Evolutionary conservation across 148 eudicot genomes (phyloP), one percentile per base, ranked within the genome.

Genomic region (Arctostaphylos glauca): DNA sequence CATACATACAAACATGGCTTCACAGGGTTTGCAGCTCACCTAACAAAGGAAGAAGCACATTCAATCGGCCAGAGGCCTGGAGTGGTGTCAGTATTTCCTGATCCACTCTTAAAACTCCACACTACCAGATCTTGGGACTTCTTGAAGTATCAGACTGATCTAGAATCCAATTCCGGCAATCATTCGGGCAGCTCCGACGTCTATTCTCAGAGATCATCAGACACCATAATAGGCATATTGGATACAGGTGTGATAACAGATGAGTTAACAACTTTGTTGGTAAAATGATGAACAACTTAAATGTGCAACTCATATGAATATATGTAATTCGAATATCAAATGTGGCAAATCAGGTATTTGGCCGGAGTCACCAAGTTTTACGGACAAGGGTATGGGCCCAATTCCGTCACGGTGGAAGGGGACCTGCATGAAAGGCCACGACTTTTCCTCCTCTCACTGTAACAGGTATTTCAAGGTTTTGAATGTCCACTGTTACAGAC

Each of bases 61-160:
- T 77, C 87, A 14, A 72, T 94, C 52, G 86, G 84, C 1, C 79
- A 81, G n/a, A 84, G 84, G 55, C 89, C 90, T 0, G 94, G 93
- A 16, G 97, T 93, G 4, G 93, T 94, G 31, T 93, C 97, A 1
- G 97, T 94, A 50, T 94, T 91, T 70, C 91, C 85, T 9, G 98
- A 94, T 76, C 92, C 93, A 9, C 43, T 90, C 52, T 80, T 91
- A 46, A 79, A 92, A 47, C 93, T 93, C 25, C 97, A 93, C 81
- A 92, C 98, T 0, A 93, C 97, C 0, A 91, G 88, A 48, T 93
- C 94, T 9, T 93, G 95, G 98, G 90, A 93, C 52, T 94, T 93
- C 84, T 83, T 94, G 75, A 78, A 85, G 67, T 84, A 86, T 49
- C 88, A 87, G 80, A 87, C 93, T 23, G 81, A 78, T 47, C 56